Conservation (phyloP, 192 early-diverging fungal species). For the Entomortierella chlamydospora region DNA sequence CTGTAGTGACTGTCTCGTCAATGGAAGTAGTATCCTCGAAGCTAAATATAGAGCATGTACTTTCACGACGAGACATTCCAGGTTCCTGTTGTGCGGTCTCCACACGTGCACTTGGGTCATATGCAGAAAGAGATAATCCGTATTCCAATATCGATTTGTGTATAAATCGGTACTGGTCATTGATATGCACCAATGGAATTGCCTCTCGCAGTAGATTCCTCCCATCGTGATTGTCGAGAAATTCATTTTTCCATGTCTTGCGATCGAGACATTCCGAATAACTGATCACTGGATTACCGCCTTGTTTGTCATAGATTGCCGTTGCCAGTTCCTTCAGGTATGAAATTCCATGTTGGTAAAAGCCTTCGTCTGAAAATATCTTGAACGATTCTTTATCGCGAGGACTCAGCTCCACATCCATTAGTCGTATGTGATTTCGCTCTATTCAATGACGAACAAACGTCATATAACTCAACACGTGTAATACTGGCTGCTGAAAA, state of each 20-base stretch:
- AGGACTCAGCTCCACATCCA: too few relatives aligned
- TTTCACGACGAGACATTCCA: neutral
- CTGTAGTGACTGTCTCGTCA: neutral
- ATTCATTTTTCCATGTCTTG: neutral
- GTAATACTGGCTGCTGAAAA: too few relatives aligned
- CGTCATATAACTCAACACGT: too few relatives aligned
- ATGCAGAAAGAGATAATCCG: neutral
- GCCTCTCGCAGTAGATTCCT: neutral
- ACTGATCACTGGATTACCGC: too few relatives aligned
- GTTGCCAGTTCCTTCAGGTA: too few relatives aligned
- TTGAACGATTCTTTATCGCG: too few relatives aligned
- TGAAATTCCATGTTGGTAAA: too few relatives aligned
- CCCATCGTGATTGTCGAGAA: neutral
- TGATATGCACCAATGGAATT: neutral
- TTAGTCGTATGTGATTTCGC: too few relatives aligned
- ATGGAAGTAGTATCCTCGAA: neutral
- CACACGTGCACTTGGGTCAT: neutral
- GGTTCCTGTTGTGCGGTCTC: neutral
- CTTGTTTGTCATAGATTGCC: too few relatives aligned
- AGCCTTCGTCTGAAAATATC: too few relatives aligned
- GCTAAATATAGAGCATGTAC: neutral
- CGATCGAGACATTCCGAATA: too few relatives aligned
- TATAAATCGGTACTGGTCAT: slow-evolving; percentile 8
- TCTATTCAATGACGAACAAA: too few relatives aligned
- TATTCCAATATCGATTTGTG: slow-evolving; percentile 8